phyloP scores from a whole-genome alignment of 2,329 filamentous ascomycete species.

The Trichoderma koningii region DNA sequence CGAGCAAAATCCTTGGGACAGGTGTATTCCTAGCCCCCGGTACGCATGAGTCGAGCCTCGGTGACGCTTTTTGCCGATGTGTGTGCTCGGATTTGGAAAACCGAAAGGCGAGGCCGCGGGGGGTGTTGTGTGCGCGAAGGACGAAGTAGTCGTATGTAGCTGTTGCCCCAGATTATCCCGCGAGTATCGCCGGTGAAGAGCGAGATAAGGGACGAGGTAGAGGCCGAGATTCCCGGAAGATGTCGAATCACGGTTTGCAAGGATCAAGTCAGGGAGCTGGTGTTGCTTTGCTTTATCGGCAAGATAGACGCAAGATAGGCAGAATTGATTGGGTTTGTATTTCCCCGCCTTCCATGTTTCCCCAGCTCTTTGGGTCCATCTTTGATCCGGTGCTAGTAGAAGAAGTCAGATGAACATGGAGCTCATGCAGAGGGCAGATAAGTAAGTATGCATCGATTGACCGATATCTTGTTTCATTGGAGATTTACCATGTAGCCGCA shows the following conservation, averaged over 20 bases:
- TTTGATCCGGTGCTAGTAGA: slow-evolving; percentile 5
- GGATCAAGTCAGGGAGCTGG: background rate
- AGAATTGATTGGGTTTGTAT: slow-evolving; percentile 20
- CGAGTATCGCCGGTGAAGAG: slow-evolving; percentile 12
- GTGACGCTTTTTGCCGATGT: slow-evolving; percentile 7
- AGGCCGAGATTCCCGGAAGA: slow-evolving; percentile 1
- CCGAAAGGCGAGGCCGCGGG: background rate
- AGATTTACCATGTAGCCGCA: background rate
- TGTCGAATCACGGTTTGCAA: background rate
- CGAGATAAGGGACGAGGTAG: slow-evolving; percentile 5
- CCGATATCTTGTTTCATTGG: background rate
- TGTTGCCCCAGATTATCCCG: slow-evolving; percentile 2
- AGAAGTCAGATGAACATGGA: slow-evolving; percentile 2
- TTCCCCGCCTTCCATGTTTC: slow-evolving; percentile 20
- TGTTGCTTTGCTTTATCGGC: slow-evolving; percentile 5
- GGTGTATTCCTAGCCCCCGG: background rate
- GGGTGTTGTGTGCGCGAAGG: background rate
- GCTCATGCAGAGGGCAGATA: background rate
- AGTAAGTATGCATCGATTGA: no score
- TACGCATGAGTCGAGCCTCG: background rate
- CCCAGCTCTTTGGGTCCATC: slow-evolving; percentile 7
- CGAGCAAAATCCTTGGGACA: background rate
- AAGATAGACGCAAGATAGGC: slow-evolving; percentile 25
- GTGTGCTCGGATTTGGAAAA: background rate
- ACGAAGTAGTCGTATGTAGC: background rate